Evolutionary conservation across 2,329 filamentous ascomycete species (phyloP).

Genomic region (Fusarium buxicola): DNA sequence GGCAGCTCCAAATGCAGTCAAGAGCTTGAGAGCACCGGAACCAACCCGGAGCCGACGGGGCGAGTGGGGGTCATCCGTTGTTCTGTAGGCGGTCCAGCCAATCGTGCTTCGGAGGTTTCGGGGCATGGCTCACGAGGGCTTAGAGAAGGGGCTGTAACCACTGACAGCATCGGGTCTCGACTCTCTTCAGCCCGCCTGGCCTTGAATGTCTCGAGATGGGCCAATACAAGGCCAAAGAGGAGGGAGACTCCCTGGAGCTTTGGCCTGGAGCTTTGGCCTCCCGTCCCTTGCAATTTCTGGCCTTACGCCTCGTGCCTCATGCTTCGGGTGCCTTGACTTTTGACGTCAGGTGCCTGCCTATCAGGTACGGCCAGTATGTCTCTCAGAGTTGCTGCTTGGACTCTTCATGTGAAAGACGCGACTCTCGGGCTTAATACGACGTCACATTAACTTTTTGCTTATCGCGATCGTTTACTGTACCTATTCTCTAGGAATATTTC

Average conservation of each 20-base stretch:
- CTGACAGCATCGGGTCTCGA: no score
- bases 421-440: slow-evolving; percentile 14
- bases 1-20: slow-evolving; percentile 2
- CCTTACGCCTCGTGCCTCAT: slow-evolving; percentile 16
- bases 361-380: slow-evolving; percentile 42
- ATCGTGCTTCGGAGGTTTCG: slow-evolving; percentile 7
- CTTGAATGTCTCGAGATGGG: background rate
- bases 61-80: no score
- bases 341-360: slow-evolving; percentile 46
- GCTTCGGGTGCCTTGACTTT: slow-evolving; percentile 32
- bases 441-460: slow-evolving; percentile 1
- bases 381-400: background rate
- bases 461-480: background rate
- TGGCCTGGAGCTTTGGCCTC: background rate
- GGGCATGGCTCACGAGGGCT: background rate
- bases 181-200: background rate
- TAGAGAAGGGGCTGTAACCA: background rate
- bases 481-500: background rate
- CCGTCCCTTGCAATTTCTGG: slow-evolving; percentile 20
- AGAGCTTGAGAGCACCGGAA: slow-evolving; percentile 1
- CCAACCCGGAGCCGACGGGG: slow-evolving; percentile 1
- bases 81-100: slow-evolving; percentile 6
- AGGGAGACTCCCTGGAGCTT: background rate
- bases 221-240: background rate
- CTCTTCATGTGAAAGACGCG: slow-evolving; percentile 33